These are phyloP conservation scores for Wilhelminamyces savonicus DNA, from an alignment of 805 yeast species.

Conservation along the genomic window DNA sequence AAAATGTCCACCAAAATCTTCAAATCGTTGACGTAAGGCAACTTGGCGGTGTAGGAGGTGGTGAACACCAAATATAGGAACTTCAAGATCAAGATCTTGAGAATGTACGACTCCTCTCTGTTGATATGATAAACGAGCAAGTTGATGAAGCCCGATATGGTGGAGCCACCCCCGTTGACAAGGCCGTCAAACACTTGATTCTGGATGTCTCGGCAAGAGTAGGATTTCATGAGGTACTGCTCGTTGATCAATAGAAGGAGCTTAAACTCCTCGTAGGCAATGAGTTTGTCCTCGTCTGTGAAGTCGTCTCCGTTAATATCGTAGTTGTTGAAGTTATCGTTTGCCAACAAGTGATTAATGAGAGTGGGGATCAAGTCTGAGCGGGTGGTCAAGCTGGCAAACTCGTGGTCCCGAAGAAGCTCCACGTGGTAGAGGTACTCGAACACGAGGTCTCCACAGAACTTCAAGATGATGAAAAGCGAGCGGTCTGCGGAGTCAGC, in stretches of 20 bases:
- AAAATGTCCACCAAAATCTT: slow-evolving; percentile 80
- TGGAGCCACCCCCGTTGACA: slow-evolving; percentile 28
- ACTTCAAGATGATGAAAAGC: slow-evolving; percentile 25
- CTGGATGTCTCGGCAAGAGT: slow-evolving; percentile 26
- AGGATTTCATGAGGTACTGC: slow-evolving; percentile 68
- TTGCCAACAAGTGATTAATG: slow-evolving; percentile 22
- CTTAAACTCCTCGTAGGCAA: slow-evolving; percentile 58
- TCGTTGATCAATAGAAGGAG: slow-evolving; percentile 74
- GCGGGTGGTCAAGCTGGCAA: slow-evolving; percentile 18
- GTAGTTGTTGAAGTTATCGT: slow-evolving; percentile 29
- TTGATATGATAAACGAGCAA: slow-evolving; percentile 59
- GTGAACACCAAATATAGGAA: slow-evolving; percentile 70
- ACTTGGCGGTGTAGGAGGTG: slow-evolving; percentile 53
- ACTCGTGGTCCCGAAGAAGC: slow-evolving; percentile 28
- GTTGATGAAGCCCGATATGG: slow-evolving; percentile 62
- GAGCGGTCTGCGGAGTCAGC: slow-evolving; percentile 12
- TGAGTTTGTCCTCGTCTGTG: slow-evolving; percentile 39
- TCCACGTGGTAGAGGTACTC: slow-evolving; percentile 33
- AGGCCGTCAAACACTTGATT: slow-evolving; percentile 52
- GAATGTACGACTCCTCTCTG: slow-evolving; percentile 62
- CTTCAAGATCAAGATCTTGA: slow-evolving; percentile 75
- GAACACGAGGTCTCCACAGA: slow-evolving; percentile 34
- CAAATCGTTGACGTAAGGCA: slow-evolving; percentile 77
- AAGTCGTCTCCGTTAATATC: slow-evolving; percentile 28
- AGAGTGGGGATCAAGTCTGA: slow-evolving; percentile 23